Percentiles rank a stretch among this genome's conserved stretches.
Evolutionary conservation across 441 rosid genomes (phyloP).

Genomic region (Arabidopsis hybrid): DNA sequence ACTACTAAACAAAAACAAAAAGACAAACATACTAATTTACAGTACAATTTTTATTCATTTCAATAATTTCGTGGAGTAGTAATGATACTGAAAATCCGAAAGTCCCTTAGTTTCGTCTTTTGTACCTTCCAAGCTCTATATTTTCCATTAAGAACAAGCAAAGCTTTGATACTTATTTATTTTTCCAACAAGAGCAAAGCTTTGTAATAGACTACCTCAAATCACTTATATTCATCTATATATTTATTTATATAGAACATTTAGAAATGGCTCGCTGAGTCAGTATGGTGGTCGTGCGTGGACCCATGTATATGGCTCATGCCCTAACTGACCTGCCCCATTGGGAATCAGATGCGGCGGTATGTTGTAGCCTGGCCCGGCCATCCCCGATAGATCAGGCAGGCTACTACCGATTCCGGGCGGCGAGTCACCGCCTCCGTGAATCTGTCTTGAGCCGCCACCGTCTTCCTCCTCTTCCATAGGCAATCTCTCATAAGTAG

Average conservation of each 20-base stretch:
- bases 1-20: background rate
- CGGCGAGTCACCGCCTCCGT: constrained; percentile 55
- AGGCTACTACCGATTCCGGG: constrained; percentile 56
- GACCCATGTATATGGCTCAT: constrained; percentile 75
- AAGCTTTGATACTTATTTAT: constrained; percentile 30
- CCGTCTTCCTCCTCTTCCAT: constrained; percentile 72
- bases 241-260: background rate
- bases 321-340: constrained; percentile 63
- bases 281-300: constrained; percentile 68
- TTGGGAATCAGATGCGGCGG: constrained; percentile 59
- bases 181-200: constrained; percentile 20
- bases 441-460: constrained; percentile 52
- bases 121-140: constrained; percentile 21
- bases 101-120: constrained; percentile 12
- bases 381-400: constrained; percentile 49
- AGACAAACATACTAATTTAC: constrained; percentile 16
- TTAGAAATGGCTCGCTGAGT: constrained; percentile 32
- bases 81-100: background rate
- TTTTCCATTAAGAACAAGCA: constrained; percentile 33
- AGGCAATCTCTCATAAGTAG: constrained; percentile 85
- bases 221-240: constrained; percentile 13
- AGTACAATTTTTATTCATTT: constrained; percentile 29
- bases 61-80: background rate
- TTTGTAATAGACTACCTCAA: constrained; percentile 15
- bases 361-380: constrained; percentile 58